phyloP scores from a whole-genome alignment of 1,139 yeast species.

The Yamadazyma sp. region DNA sequence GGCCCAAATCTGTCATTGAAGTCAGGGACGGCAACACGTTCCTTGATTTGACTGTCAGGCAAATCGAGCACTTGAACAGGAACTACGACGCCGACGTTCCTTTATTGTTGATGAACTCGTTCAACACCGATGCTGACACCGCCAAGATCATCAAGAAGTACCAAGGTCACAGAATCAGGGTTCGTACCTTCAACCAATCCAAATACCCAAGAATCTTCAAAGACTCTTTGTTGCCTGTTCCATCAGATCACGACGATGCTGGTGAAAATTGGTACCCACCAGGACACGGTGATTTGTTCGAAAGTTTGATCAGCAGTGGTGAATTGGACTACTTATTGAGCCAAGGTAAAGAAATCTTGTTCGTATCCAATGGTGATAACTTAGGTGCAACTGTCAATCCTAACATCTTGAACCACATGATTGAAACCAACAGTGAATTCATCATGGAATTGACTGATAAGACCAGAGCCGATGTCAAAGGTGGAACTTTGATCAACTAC shows the following conservation, averaged over 20 bases:
- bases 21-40: constrained; percentile 98
- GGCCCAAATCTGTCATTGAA: constrained; percentile 97
- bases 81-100: constrained; percentile 93
- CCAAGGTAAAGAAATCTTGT: constrained; percentile 92
- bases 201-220: constrained; percentile 93
- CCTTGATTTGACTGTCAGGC: constrained; percentile 92
- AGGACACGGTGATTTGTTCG: constrained; percentile 98
- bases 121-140: constrained; percentile 96
- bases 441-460: constrained; percentile 98
- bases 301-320: constrained; percentile 84
- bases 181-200: constrained; percentile 95
- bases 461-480: constrained; percentile 98
- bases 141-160: constrained; percentile 94
- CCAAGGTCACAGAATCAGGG: constrained; percentile 94
- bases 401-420: constrained; percentile 88
- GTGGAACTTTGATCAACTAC: constrained; percentile 97
- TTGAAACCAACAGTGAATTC: constrained; percentile 88
- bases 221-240: constrained; percentile 94
- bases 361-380: constrained; percentile 97
- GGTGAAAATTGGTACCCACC: constrained; percentile 97
- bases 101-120: constrained; percentile 93
- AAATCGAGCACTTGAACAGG: constrained; percentile 92
- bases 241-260: constrained; percentile 69
- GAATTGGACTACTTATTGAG: constrained; percentile 86
- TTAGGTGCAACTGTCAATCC: constrained; percentile 97